phyloP scores from a whole-genome alignment of 768 basidiomycete genomes.

The Psilocybe azurescens region DNA sequence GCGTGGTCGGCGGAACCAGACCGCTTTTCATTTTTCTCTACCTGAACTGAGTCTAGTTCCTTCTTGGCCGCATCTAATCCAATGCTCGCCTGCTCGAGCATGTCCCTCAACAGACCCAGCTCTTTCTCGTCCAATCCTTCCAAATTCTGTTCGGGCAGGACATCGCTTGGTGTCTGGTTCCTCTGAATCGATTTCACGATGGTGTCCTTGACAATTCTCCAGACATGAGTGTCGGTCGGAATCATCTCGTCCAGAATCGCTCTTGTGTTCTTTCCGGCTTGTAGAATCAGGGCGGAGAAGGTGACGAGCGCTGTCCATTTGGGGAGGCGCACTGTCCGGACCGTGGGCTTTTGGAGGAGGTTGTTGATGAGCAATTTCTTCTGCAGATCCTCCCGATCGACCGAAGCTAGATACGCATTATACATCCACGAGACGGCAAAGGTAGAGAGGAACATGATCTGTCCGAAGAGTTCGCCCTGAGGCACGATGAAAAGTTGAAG shows the following conservation, averaged over 20 bases:
- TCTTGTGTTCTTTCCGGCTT: constrained; percentile 1
- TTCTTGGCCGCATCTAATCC: constrained; percentile 7
- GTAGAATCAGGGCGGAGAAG: neutral
- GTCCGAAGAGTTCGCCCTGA: constrained; percentile 23
- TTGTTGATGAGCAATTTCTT: constrained; percentile 15
- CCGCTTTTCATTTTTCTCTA: neutral
- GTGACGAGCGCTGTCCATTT: constrained; percentile 19
- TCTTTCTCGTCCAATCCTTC: neutral
- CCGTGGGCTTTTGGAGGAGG: constrained; percentile 12
- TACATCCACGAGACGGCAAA: constrained; percentile 23
- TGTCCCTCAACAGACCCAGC: constrained; percentile 10
- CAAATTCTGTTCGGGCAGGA: neutral
- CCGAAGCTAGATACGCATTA: constrained; percentile 23
- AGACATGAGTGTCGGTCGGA: constrained; percentile 1
- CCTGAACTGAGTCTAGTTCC: neutral
- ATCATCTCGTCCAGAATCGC: constrained; percentile 1
- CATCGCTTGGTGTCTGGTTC: neutral
- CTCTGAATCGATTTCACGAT: neutral
- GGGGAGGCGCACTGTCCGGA: constrained; percentile 12
- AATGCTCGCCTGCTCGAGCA: constrained; percentile 12
- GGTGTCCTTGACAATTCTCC: constrained; percentile 2
- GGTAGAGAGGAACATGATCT: constrained; percentile 23
- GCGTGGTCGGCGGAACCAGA: neutral
- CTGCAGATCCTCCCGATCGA: constrained; percentile 22
- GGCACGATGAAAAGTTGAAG: constrained; percentile 24